A percentile compares a stretch with the other conserved stretches of the same genome.
Evolutionary conservation across 495 filamentous ascomycete species (phyloP).

Genomic region (Podospora comata): DNA sequence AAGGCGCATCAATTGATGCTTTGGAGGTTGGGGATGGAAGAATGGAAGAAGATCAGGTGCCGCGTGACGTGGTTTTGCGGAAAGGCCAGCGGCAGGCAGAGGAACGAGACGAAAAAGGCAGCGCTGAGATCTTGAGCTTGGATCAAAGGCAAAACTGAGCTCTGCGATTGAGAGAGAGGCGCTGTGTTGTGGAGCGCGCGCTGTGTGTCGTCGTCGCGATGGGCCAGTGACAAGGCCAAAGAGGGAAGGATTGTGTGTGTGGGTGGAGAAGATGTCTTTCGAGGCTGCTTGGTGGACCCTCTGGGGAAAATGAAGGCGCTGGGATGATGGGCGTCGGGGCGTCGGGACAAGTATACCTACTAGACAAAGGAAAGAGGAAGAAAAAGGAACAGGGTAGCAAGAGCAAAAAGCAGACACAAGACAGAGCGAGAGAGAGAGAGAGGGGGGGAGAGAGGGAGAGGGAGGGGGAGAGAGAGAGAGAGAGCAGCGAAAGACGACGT

Average conservation of each 20-base stretch:
- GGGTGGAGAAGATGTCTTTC: neutral
- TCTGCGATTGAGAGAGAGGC: no score
- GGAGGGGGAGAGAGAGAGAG: no score
- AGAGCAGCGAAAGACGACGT: neutral
- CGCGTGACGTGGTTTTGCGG: conserved; percentile 14
- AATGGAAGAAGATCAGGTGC: neutral
- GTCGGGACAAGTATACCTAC: no score
- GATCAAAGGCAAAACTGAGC: neutral
- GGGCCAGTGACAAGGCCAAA: neutral
- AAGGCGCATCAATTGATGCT: conserved; percentile 25
- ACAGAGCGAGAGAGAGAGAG: no score
- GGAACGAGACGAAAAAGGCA: neutral
- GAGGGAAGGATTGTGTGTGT: neutral
- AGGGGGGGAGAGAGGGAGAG: no score
- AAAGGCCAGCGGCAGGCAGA: neutral
- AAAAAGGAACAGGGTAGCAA: neutral
- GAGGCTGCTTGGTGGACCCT: neutral
- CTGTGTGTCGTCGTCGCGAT: neutral
- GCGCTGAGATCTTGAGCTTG: neutral
- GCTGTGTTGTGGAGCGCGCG: neutral
- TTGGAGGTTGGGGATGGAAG: neutral
- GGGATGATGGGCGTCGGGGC: no score
- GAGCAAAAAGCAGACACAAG: neutral
- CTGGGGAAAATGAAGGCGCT: no score
- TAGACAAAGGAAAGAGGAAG: neutral